phyloP scores from a whole-genome alignment of 2,329 filamentous ascomycete genomes.

The Hypoxylon sp. region DNA sequence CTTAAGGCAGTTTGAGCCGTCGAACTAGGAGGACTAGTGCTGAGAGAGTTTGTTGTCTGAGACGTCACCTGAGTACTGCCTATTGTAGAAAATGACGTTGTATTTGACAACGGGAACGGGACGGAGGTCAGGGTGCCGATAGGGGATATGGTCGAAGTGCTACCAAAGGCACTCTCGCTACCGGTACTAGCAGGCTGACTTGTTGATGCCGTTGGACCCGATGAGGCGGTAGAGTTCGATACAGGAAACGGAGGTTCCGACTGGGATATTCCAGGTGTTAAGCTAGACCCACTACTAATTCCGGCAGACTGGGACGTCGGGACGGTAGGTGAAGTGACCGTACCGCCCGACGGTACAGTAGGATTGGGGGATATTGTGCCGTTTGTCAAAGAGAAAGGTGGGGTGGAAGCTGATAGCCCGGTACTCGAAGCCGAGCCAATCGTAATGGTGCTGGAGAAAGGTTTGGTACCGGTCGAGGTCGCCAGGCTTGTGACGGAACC shows the following conservation, averaged over 20 bases:
- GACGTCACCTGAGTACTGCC: conserved; percentile 15
- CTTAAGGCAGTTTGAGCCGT: conserved; percentile 17
- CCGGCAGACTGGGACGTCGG: conserved; percentile 10
- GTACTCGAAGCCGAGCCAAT: conserved; percentile 13
- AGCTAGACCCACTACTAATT: conserved; percentile 8
- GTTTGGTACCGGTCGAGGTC: not conserved
- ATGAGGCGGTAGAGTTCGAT: conserved; percentile 32
- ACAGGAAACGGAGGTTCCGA: conserved; percentile 21
- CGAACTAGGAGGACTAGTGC: conserved; percentile 14
- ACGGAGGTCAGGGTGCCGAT: conserved; percentile 26
- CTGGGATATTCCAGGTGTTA: conserved; percentile 9
- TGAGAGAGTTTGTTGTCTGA: conserved; percentile 3
- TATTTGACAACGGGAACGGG: conserved; percentile 35
- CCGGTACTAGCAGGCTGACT: conserved; percentile 25
- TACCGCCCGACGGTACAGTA: conserved; percentile 16
- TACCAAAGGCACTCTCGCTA: conserved; percentile 26
- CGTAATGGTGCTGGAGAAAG: conserved; percentile 5
- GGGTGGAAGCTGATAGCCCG: conserved; percentile 3
- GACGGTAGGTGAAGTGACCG: conserved; percentile 6
- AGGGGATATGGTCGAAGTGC: conserved; percentile 24
- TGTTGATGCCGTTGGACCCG: conserved; percentile 17
- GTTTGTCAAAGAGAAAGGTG: conserved; percentile 33
- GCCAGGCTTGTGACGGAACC: conserved; percentile 3
- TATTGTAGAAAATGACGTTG: conserved; percentile 18
- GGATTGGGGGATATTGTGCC: conserved; percentile 24